Evolutionary conservation across 768 basidiomycete genomes (phyloP).

Genomic region (Rhodotorula kratochvilovae): DNA sequence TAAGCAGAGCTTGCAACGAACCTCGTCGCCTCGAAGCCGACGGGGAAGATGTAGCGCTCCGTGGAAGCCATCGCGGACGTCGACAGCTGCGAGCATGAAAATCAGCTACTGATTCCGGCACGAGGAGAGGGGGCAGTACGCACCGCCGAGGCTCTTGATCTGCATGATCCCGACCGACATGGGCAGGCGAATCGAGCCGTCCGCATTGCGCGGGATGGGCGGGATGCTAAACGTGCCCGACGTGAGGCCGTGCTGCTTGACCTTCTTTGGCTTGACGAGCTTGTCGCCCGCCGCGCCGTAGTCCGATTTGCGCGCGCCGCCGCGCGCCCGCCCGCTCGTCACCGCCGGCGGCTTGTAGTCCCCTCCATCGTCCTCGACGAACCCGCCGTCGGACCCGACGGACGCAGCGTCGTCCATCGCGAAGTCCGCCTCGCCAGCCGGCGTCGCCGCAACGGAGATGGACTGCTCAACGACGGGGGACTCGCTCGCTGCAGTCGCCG

Average conservation of each 20-base stretch:
- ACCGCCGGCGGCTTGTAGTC: constrained; percentile 47
- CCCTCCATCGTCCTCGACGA: constrained; percentile 43
- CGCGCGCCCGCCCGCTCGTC: neutral
- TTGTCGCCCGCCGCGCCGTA: constrained; percentile 46
- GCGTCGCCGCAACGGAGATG: constrained; percentile 44
- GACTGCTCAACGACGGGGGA: constrained; percentile 47
- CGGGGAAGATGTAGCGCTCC: constrained; percentile 81
- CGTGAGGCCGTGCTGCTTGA: constrained; percentile 70
- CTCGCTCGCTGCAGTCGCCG: constrained; percentile 51
- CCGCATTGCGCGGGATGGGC: constrained; percentile 63
- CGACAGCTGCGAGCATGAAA: neutral
- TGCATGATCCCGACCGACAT: constrained; percentile 84
- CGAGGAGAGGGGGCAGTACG: constrained; percentile 36
- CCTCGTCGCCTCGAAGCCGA: constrained; percentile 79
- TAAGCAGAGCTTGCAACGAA: constrained; percentile 45
- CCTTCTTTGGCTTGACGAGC: constrained; percentile 67
- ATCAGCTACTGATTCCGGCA: neutral
- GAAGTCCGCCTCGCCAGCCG: constrained; percentile 51
- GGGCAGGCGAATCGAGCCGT: constrained; percentile 65
- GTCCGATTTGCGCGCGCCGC: constrained; percentile 45
- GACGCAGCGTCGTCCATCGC: constrained; percentile 50
- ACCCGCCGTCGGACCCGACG: constrained; percentile 6
- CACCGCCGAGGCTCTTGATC: constrained; percentile 63
- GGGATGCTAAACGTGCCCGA: constrained; percentile 60
- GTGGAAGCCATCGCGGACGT: constrained; percentile 70